Evolutionary conservation across 768 basidiomycete species (phyloP).

Genomic region (Lyophyllum shimeji): DNA sequence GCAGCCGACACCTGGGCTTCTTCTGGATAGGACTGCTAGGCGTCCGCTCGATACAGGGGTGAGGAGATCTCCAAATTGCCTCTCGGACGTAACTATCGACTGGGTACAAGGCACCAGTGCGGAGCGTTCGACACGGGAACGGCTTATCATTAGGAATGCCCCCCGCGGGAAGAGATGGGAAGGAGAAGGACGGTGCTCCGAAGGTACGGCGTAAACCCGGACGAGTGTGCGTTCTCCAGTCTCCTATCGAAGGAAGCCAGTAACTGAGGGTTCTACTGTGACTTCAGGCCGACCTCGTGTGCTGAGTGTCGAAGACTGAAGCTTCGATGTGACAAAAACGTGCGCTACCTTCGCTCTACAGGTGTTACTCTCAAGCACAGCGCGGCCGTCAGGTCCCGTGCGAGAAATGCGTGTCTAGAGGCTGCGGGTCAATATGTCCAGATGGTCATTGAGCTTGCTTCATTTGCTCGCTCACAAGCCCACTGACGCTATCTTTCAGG

Average conservation of each 20-base stretch:
- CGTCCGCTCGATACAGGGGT: background rate
- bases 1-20: background rate
- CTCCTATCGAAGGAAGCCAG: background rate
- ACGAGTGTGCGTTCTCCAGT: constrained; percentile 32
- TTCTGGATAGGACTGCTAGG: background rate
- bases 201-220: constrained; percentile 45
- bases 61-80: background rate
- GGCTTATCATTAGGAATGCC: constrained; percentile 6
- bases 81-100: background rate
- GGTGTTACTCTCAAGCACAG: background rate
- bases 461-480: background rate
- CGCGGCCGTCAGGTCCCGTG: constrained; percentile 58
- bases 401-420: constrained; percentile 74
- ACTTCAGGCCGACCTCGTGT: constrained; percentile 51
- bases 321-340: constrained; percentile 65
- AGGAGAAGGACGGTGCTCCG: constrained; percentile 12
- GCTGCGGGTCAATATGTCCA: constrained; percentile 77
- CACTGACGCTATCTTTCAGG: constrained; percentile 33
- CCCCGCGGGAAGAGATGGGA: background rate
- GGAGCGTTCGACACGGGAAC: background rate
- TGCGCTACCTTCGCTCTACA: constrained; percentile 24
- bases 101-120: background rate
- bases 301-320: constrained; percentile 60
- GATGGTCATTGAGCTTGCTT: constrained; percentile 44
- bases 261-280: constrained; percentile 2